phyloP scores from a whole-genome alignment of 768 basidiomycete genomes.

The Auriscalpium orientale region DNA sequence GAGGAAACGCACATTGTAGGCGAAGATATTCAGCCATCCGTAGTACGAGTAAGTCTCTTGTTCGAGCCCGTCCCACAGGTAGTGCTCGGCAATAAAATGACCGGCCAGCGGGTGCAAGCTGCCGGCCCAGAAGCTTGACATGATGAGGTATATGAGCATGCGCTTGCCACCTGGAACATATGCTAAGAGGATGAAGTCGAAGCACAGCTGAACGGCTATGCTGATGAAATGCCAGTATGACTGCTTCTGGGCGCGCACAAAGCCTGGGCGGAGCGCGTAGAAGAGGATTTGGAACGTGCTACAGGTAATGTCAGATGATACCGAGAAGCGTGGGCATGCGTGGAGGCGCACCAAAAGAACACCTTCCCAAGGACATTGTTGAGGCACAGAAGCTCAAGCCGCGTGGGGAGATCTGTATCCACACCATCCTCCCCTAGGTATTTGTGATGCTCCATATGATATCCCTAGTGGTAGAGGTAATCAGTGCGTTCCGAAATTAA shows the following conservation, averaged over 20 bases:
- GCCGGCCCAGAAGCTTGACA: constrained; percentile 93
- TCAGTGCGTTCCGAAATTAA: not conserved
- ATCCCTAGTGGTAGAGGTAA: constrained; percentile 40
- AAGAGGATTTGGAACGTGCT: constrained; percentile 98
- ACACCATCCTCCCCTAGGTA: constrained; percentile 92
- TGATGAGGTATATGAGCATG: constrained; percentile 73
- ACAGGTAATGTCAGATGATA: not conserved
- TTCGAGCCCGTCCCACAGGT: constrained; percentile 83
- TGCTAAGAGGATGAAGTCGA: constrained; percentile 62
- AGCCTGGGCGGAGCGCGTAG: constrained; percentile 92
- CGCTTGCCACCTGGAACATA: constrained; percentile 30
- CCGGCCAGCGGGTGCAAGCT: constrained; percentile 93
- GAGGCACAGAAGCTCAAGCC: constrained; percentile 73
- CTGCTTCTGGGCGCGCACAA: constrained; percentile 76
- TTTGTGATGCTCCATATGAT: constrained; percentile 96
- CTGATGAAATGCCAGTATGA: constrained; percentile 86
- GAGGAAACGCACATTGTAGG: constrained; percentile 73
- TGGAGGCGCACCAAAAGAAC: constrained; percentile 72
- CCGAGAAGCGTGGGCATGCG: not conserved
- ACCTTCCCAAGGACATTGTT: constrained; percentile 97
- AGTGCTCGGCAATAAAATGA: constrained; percentile 98
- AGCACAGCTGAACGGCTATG: constrained; percentile 55
- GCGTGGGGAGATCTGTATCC: constrained; percentile 91
- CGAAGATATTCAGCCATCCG: constrained; percentile 79
- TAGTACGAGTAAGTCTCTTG: constrained; percentile 99